Evolutionary conservation across 2,329 filamentous ascomycete species (phyloP), one percentile per base, ranked within the genome.

Genomic region (Mariannaea elegans): DNA sequence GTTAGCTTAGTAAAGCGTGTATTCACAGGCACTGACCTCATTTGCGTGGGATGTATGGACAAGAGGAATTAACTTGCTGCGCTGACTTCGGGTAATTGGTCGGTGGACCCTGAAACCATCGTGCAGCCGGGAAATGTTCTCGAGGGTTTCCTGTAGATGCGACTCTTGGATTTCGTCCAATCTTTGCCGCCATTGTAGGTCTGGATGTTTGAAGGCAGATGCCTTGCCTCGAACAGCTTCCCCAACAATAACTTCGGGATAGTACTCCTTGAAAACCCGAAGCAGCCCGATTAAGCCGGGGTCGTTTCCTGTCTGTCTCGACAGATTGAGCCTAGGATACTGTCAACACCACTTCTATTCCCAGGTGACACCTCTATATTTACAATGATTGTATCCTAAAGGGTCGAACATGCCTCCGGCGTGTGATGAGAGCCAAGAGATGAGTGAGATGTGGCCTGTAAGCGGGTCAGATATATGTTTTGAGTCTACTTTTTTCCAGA

Each of bases 261-360:
- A 96, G 75, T 94, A 96, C 73, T 94, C 92, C 72, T 95, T 95
- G 79, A 90, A 96, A n/a, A 94, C 87, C 55, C 90, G 86, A 48
- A 96, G 79, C 16, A 97, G 80, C 3, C 91, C 91, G 34, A 90
- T 82, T 32, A 97, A 79, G 50, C 88, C 84, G 47, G 89, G 90
- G 56, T 97, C 93, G 69, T 91, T 90, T 16, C 89, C 89, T 4
- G 82, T 84, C 69, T 87, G 84, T 41, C 86, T 77, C 3, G 85
- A 84, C 31, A 89, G 73, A 34, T 80, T 80, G 63, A 90, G 78
- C 48, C 86, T 89, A 9, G 13, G 7, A 9, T 2, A 7, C 3
- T 21, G 45, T 70, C 24, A 69, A 54, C 36, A 4, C 21, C 1
- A 18, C 8, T 13, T 24, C 21, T 54, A n/a, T 23, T 32, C 2